Base-by-base conservation (phyloP, 352 stramenopile species). In the Pythium sukuiense region DNA sequence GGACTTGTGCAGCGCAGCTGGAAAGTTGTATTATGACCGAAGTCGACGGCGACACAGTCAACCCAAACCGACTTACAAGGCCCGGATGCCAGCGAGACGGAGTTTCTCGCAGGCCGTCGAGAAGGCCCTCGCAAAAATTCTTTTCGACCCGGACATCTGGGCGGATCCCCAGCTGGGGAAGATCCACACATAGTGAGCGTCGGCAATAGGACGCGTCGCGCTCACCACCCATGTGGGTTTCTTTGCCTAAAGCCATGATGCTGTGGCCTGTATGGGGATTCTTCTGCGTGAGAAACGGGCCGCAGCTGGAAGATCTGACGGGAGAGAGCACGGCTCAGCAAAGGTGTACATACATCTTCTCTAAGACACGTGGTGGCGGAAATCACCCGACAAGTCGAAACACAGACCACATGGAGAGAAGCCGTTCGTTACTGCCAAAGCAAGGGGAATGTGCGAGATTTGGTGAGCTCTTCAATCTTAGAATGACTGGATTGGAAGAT, bases 331-430 rank as follows among this genome's bases (percentile, higher is more conserved):
- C 37, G 37, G 18, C 49, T 50, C 37, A 57, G 50, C 50, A 67
- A 59, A 67, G 59, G 60, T 67, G 60, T 61, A 67, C 52, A 56
- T 67, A 67, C 52, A 24, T 52, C 27, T 30, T 13, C 33, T 6
- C 39, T 39, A 56, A 67, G 50, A 50, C 60, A 67, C 59, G 60
- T 67, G 60, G 49, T 53, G 46, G 33, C 13, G 13, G 33, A 7
- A 24, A 57, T 33, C 27, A 33, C 27, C 50, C n/a, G n/a, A 55
- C 24, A 55, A 33, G 43, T 6, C n/a, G 43, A 13, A 26, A 26
- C 16, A 26, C 43, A 49, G 43, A 49, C 43, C 43, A 49, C 43
- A 3, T 49, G 43, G 43, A 9, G 43, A 43, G 8, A 43, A 43
- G 12, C 3, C 35, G 35, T 16, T 16, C 35, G 35, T 43, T 43